phyloP scores from a whole-genome alignment of 768 basidiomycete species.

The Lanmaoa pseudosensibilis region DNA sequence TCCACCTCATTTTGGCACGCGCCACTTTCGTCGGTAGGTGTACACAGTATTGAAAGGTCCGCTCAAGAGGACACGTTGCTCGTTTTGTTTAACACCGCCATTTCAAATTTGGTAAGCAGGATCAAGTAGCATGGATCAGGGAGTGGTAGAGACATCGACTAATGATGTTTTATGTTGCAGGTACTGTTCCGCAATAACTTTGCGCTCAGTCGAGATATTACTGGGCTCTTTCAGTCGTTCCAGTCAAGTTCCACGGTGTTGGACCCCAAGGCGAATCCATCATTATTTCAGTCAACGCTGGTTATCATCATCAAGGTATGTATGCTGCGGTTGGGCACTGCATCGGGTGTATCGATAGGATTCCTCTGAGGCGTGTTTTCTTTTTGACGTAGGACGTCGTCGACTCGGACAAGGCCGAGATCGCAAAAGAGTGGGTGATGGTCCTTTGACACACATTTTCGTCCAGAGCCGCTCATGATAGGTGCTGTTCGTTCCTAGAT shows the following conservation, averaged over 20 bases:
- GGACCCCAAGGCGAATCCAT: slow-evolving; percentile 58
- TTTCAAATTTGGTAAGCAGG: slow-evolving; percentile 60
- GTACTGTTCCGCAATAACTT: slow-evolving; percentile 68
- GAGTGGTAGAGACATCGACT: neutral
- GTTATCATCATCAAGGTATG: slow-evolving; percentile 62
- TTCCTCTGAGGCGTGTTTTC: neutral
- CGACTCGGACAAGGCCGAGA: slow-evolving; percentile 59
- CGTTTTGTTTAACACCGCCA: slow-evolving; percentile 63
- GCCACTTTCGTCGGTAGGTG: slow-evolving; percentile 34
- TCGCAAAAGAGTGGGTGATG: slow-evolving; percentile 51
- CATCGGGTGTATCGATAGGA: neutral
- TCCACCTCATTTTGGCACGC: neutral
- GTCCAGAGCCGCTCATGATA: neutral
- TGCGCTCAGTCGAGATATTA: slow-evolving; percentile 57
- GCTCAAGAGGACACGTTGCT: slow-evolving; percentile 63
- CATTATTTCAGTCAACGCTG: slow-evolving; percentile 57
- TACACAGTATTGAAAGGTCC: slow-evolving; percentile 63
- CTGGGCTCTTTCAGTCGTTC: slow-evolving; percentile 61
- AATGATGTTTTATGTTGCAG: slow-evolving; percentile 29
- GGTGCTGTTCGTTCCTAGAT: slow-evolving; percentile 33
- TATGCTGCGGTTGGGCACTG: neutral
- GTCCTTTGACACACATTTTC: neutral
- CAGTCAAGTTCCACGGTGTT: slow-evolving; percentile 58
- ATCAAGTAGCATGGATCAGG: neutral
- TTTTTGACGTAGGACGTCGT: slow-evolving; percentile 54